These are phyloP conservation scores for Rossbeevera mucosa DNA, from an alignment of 768 basidiomycete species.

Conservation along the genomic window DNA sequence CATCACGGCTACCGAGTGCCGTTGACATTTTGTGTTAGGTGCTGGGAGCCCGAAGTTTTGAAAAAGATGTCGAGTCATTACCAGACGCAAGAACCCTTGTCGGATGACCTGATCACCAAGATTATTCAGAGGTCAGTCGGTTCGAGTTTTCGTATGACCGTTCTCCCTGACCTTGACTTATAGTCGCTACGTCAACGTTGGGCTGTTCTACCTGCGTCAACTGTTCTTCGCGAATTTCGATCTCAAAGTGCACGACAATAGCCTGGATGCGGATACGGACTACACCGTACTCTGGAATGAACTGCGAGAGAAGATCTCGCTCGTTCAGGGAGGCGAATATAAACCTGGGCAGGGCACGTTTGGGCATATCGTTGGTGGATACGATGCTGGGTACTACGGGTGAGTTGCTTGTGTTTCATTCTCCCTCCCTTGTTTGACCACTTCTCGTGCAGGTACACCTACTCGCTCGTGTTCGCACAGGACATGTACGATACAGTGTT, in stretches of 20 bases:
- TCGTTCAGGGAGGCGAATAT: not conserved
- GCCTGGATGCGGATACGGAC: constrained; percentile 49
- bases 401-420: constrained; percentile 29
- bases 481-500: constrained; percentile 37
- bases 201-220: constrained; percentile 33
- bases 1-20: not conserved
- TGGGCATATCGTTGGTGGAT: constrained; percentile 52
- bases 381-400: constrained; percentile 62
- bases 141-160: not conserved
- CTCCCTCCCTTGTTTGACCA: not conserved
- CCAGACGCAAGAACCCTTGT: constrained; percentile 64
- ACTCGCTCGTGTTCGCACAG: constrained; percentile 59
- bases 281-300: constrained; percentile 36
- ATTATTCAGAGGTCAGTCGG: constrained; percentile 62
- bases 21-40: constrained; percentile 35
- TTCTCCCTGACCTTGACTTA: not conserved
- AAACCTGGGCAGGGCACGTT: constrained; percentile 61
- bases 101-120: constrained; percentile 63
- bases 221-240: constrained; percentile 56
- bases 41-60: constrained; percentile 76
- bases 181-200: constrained; percentile 73
- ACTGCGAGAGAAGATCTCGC: not conserved
- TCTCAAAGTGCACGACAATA: constrained; percentile 14
- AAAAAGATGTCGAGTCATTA: constrained; percentile 74
- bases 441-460: constrained; percentile 48